Base-by-base conservation (phyloP, 2,329 filamentous ascomycete species). In the Sporothrix euskadiensis region DNA sequence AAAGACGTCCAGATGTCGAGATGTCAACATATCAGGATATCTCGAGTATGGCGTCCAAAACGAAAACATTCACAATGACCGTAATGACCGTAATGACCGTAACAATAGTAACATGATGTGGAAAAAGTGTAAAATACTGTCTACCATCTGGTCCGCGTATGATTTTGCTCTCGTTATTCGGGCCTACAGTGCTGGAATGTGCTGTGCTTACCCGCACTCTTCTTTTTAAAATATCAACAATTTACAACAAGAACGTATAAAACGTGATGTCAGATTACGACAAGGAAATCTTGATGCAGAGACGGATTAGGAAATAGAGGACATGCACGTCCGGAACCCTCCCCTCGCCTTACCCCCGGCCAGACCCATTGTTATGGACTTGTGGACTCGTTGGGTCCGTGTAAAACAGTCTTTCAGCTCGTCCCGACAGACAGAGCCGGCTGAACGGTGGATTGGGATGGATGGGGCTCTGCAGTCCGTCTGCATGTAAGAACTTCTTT, bases 341-440 rank as follows among this genome's bases (percentile, higher is more conserved):
- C 16, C 12, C 59, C 39, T 16, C 22, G 39, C 39, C 12, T 30
- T 65, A 44, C 35, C 59, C 59, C 59, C 35, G 32, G 10, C 19
- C 30, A 44, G n/a, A n/a, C 47, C 56, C 35, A 39, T 52, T 35
- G 19, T 69, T 70, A 63, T 69, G 65, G 56, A 39, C 41, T 41
- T 39, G 41, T 68, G 63, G 63, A 39, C 41, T 73, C 44, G 59
- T 26, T 65, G n/a, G 61, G 39, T 30, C 39, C 61, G 12, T 26
- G 66, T 71, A 66, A 66, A 65, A 73, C 66, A 47, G 14, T 26
- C 59, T 71, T 74, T 74, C 73, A 74, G 73, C 73, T 72, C 32
- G 69, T 54, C 54, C 69, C 52, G 69, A 56, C 69, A 63, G 73
- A 44, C 69, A 69, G 56, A 63, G 73, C 63, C 69, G 69, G 73